These are phyloP conservation scores for Triangularia verruculosa DNA, from an alignment of 2,329 filamentous ascomycete species.

Conservation along the genomic window DNA sequence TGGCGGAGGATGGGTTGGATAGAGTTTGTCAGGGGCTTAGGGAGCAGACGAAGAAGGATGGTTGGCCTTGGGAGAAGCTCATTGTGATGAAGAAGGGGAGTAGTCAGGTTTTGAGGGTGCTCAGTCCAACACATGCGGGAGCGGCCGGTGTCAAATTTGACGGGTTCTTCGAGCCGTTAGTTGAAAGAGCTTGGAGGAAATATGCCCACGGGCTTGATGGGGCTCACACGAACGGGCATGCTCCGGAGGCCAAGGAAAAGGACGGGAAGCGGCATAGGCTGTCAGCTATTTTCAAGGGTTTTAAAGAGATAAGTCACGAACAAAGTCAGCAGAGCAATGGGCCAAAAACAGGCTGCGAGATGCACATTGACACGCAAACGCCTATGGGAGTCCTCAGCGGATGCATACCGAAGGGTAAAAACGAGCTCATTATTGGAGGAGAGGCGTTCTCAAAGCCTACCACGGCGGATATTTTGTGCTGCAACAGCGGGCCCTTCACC, in stretches of 20 bases:
- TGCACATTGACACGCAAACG: slow-evolving; percentile 65
- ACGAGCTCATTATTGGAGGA: slow-evolving; percentile 37
- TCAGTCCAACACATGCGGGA: slow-evolving; percentile 44
- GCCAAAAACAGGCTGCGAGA: slow-evolving; percentile 7
- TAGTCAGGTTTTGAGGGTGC: slow-evolving; percentile 36
- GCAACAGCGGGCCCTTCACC: slow-evolving; percentile 61
- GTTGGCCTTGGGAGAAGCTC: slow-evolving; percentile 60
- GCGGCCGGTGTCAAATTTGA: slow-evolving; percentile 44
- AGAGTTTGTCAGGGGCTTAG: slow-evolving; percentile 52
- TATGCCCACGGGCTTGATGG: slow-evolving; percentile 29
- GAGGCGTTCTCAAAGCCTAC: slow-evolving; percentile 54
- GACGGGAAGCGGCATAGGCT: slow-evolving; percentile 7
- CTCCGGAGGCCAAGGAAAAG: neutral
- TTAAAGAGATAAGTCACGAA: neutral
- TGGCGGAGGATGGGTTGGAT: slow-evolving; percentile 55
- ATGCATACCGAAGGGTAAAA: slow-evolving; percentile 40
- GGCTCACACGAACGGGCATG: neutral
- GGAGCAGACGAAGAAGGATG: slow-evolving; percentile 54
- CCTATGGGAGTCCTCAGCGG: slow-evolving; percentile 52
- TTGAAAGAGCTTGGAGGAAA: slow-evolving; percentile 43
- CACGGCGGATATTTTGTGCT: slow-evolving; percentile 63
- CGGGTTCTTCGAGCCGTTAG: slow-evolving; percentile 43
- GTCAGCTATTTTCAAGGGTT: neutral
- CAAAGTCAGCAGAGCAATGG: neutral
- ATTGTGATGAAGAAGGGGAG: slow-evolving; percentile 33